phyloP scores from a whole-genome alignment of 2,329 filamentous ascomycete species.

The Lomentospora prolificans region DNA sequence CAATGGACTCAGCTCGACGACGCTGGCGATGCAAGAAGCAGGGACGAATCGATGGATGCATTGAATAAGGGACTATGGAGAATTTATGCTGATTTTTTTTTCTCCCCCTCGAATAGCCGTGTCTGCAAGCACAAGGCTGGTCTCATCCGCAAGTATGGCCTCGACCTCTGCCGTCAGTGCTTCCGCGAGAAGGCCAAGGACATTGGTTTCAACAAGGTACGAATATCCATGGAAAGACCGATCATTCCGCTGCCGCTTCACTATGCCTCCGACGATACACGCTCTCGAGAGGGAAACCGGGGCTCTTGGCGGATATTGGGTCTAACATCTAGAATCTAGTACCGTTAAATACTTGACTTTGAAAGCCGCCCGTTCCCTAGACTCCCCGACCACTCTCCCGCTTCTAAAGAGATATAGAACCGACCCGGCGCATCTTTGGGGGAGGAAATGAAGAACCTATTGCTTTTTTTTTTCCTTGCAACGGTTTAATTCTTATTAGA shows the following conservation, averaged over 20 bases:
- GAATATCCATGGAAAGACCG: slow-evolving; percentile 15
- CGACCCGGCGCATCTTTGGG: too few relatives aligned
- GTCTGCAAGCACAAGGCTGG: slow-evolving; percentile 87
- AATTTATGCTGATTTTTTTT: slow-evolving; percentile 20
- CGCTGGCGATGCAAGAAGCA: not conserved
- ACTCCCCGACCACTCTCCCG: not conserved
- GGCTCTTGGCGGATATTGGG: too few relatives aligned
- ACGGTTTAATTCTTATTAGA: not conserved
- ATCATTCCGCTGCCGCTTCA: not conserved
- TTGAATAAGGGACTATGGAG: not conserved
- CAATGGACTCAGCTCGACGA: too few relatives aligned
- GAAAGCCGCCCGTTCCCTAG: not conserved
- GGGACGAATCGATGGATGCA: not conserved
- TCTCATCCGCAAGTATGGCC: slow-evolving; percentile 99
- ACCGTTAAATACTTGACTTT: slow-evolving; percentile 2
- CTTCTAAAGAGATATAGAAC: not conserved
- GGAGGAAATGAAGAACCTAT: too few relatives aligned
- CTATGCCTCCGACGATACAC: too few relatives aligned
- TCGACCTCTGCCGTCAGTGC: slow-evolving; percentile 78
- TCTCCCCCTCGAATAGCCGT: slow-evolving; percentile 33
- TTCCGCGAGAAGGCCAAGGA: slow-evolving; percentile 66
- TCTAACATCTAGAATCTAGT: not conserved
- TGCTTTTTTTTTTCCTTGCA: too few relatives aligned
- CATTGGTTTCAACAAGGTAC: slow-evolving; percentile 65
- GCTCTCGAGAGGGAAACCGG: too few relatives aligned